Percentiles rank a stretch among this genome's conserved stretches.
These are phyloP conservation scores for Neurospora sp. DNA, from an alignment of 495 filamentous ascomycete genomes.

Conservation along the genomic window DNA sequence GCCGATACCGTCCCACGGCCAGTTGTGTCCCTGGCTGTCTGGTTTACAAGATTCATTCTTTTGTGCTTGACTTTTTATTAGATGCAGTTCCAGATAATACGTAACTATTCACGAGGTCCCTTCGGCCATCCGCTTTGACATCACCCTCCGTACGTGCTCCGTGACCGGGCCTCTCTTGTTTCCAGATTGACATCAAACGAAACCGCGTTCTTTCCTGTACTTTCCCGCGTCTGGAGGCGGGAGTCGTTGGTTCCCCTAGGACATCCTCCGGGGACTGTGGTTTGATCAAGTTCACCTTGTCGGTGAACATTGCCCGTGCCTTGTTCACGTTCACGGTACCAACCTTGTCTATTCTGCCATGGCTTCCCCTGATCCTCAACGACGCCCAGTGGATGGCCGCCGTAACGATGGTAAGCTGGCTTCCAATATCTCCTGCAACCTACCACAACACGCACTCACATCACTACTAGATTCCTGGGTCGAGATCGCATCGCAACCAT, in stretches of 20 bases:
- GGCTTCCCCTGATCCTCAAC: constrained; percentile 12
- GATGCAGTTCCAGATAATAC: background rate
- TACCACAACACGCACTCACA: constrained; percentile 21
- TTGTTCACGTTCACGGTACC: background rate
- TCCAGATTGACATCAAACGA: background rate
- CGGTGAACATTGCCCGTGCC: background rate
- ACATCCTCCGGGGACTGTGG: background rate
- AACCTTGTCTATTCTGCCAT: constrained; percentile 1
- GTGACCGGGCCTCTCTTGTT: background rate
- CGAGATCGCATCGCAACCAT: constrained; percentile 86
- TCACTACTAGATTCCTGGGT: constrained; percentile 80
- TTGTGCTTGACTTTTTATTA: background rate
- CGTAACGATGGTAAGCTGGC: constrained; percentile 26
- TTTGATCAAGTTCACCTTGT: background rate
- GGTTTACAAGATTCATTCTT: background rate
- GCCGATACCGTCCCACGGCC: background rate
- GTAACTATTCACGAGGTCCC: background rate
- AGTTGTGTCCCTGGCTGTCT: background rate
- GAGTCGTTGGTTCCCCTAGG: background rate
- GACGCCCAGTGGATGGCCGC: constrained; percentile 4
- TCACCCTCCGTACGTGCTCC: background rate
- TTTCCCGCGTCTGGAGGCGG: background rate
- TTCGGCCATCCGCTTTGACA: background rate
- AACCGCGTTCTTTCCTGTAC: background rate
- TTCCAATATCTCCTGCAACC: background rate